Conservation (phyloP, 306 rosid genomes). For the Lathyrus aphaca region DNA sequence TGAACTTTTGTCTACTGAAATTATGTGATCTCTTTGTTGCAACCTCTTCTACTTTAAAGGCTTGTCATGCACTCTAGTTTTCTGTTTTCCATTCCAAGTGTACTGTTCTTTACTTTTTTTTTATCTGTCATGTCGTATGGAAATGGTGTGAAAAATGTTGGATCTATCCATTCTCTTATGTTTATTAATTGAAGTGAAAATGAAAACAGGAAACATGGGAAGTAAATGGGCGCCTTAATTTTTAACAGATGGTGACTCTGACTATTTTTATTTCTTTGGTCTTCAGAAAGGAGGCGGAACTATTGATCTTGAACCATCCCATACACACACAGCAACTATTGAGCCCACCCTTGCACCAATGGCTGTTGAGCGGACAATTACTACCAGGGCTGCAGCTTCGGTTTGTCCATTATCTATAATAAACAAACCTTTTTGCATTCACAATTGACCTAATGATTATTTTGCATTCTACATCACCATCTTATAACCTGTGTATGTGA, state of each 20-base stretch:
- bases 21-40: slow-evolving; percentile 25
- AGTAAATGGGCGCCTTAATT: not conserved
- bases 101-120: slow-evolving; percentile 8
- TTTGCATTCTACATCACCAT: slow-evolving; percentile 27
- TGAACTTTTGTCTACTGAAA: not conserved
- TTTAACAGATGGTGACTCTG: slow-evolving; percentile 36
- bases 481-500: slow-evolving; percentile 25
- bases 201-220: not conserved
- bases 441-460: not conserved
- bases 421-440: slow-evolving; percentile 16
- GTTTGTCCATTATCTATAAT: slow-evolving; percentile 52
- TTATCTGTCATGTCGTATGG: too few relatives aligned
- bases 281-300: slow-evolving; percentile 93
- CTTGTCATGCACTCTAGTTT: slow-evolving; percentile 25
- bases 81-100: not conserved
- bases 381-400: slow-evolving; percentile 98
- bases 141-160: not conserved
- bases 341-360: slow-evolving; percentile 98
- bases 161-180: not conserved
- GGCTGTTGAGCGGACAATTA: slow-evolving; percentile 89
- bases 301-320: slow-evolving; percentile 95
- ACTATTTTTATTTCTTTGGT: slow-evolving; percentile 29
- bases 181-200: not conserved
- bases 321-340: slow-evolving; percentile 84
- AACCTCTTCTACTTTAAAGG: slow-evolving; percentile 23